A percentile compares a stretch with the other conserved stretches of the same genome.
Conservation (phyloP, 177 flowering plant genomes). For the Telopea speciosissima region DNA sequence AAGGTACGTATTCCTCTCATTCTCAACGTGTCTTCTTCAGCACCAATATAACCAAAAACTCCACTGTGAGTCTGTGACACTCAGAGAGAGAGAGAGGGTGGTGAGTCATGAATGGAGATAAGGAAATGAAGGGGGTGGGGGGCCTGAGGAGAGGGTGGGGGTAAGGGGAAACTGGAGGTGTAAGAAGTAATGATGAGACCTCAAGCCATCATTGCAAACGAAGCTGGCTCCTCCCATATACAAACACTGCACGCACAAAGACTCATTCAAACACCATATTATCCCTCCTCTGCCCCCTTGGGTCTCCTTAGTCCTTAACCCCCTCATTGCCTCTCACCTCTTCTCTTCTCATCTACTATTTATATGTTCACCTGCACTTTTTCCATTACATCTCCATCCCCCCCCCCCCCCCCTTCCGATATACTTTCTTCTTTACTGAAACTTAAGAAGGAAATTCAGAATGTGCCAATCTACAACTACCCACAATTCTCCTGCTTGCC, state of each 20-base stretch:
- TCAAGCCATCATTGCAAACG: constrained; percentile 30
- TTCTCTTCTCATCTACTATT: constrained; percentile 14
- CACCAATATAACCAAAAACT: background rate
- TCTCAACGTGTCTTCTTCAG: no score
- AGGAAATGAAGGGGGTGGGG: background rate
- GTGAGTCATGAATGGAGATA: background rate
- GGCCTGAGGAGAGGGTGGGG: background rate
- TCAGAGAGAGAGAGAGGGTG: background rate
- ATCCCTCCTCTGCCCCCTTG: background rate
- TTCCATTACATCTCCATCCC: background rate
- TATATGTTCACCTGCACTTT: constrained; percentile 6
- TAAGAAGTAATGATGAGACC: constrained; percentile 20
- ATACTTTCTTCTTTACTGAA: constrained; percentile 10
- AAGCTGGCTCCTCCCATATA: constrained; percentile 25
- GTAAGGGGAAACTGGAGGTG: background rate
- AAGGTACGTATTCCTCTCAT: no score
- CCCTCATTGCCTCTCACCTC: background rate
- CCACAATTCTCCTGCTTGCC: constrained; percentile 1
- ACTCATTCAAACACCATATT: background rate
- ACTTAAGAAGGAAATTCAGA: no score
- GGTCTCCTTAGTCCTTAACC: no score
- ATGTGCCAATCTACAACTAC: no score
- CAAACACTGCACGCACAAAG: constrained; percentile 10
- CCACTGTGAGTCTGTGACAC: background rate
- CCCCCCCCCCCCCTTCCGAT: constrained; percentile 6